Base-by-base conservation (phyloP, 106 monocot genomes). In the Narthecium ossifragum region DNA sequence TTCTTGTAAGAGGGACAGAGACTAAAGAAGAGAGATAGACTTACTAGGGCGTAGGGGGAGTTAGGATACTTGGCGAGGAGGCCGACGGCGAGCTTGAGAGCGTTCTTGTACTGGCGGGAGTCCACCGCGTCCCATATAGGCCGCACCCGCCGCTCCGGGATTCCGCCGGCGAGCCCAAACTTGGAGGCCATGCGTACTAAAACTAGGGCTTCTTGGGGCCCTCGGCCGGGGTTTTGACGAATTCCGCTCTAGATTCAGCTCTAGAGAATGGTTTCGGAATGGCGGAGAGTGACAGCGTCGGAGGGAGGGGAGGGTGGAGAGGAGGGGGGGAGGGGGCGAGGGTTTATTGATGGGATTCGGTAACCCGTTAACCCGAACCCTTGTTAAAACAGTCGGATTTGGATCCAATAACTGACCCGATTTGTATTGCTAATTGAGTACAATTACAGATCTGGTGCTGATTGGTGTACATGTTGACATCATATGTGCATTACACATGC, bases 51-150 rank as follows among this genome's bases (percentile, higher is more conserved):
- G 48, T 96, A 96, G 36, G 90, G 86, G 20, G 78, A 90, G 55
- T 73, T 96, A 3, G 94, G 94, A 57, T 86, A 75, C 83, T 94
- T 94, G 38, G 72, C 32, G 50, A 89, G 93, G 51, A 94, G 93
- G 39, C 74, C 74, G 10, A 58, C 45, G 64, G 69, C 75, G 61
- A 94, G 89, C 85, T 89, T 94, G 61, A 86, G 78, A 6, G 89
- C 93, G 17, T 75, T 30, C 78, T 94, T 94, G 65, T 72, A 94
- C 85, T 94, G 93, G 49, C 93, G 85, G 9, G 93, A 94, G 76
- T 98, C 96, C 41, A 98, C 78, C 25, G 96, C 96, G 68, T 96
- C 96, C 96, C 96, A 96, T 65, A 96, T 96, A 37, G 96, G 96
- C 39, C 90, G 77, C 17, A 96, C 96, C 38, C 80, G 73, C 26